These are phyloP conservation scores for Parascedosporium putredinis DNA, from an alignment of 2,329 filamentous ascomycete species.

Conservation along the genomic window DNA sequence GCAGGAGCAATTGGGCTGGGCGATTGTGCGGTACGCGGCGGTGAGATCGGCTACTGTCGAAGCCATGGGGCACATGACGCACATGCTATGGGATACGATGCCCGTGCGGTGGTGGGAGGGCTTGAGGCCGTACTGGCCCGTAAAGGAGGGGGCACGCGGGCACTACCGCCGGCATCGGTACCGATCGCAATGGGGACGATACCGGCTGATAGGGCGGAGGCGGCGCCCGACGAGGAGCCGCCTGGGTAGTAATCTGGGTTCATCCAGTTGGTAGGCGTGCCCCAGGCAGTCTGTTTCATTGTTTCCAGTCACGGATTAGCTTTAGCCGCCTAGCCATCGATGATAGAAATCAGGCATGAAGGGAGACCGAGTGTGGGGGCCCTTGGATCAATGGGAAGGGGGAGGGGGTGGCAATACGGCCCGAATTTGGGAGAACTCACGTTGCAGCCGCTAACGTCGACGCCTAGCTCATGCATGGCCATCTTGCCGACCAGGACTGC, in stretches of 20 bases:
- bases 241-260: constrained; percentile 70
- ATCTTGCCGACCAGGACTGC: constrained; percentile 67
- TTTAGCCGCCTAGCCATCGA: neutral
- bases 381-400: neutral
- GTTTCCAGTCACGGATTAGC: neutral
- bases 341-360: no score
- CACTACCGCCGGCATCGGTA: constrained; percentile 62
- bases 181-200: constrained; percentile 67
- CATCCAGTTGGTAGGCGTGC: constrained; percentile 69
- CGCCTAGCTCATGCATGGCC: constrained; percentile 71
- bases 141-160: constrained; percentile 68
- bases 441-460: constrained; percentile 80
- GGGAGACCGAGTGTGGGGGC: no score
- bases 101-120: constrained; percentile 62
- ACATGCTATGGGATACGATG: constrained; percentile 40
- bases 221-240: constrained; percentile 69
- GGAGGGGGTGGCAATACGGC: no score
- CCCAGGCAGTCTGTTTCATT: constrained; percentile 48
- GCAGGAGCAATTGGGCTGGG: constrained; percentile 57
- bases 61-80: constrained; percentile 65
- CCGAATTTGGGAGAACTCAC: constrained; percentile 25
- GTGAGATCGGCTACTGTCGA: constrained; percentile 67
- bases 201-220: constrained; percentile 58
- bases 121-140: constrained; percentile 75
- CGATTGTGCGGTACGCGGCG: constrained; percentile 72